Percentiles rank a stretch among this genome's conserved stretches.
Evolutionary conservation across 2,329 filamentous ascomycete species (phyloP).

Genomic region (Fusarium xylarioides): DNA sequence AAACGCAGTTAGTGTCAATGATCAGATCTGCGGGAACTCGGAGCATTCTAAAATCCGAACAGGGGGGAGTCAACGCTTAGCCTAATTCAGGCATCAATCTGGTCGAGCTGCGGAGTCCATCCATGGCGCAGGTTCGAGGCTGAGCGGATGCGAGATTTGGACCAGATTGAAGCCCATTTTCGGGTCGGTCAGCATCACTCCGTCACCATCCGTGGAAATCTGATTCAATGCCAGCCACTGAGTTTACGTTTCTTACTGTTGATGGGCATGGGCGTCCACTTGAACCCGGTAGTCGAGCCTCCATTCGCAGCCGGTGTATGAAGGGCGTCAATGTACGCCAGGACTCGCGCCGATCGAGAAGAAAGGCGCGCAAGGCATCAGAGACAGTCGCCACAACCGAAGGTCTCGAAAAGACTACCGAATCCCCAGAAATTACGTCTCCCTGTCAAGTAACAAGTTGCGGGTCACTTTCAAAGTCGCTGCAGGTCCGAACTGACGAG

Average conservation of each 20-base stretch:
- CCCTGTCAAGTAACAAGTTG: neutral
- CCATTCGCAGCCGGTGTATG: slow-evolving; percentile 8
- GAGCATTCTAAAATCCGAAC: neutral
- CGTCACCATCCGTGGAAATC: rapidly evolving
- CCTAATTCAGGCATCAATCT: neutral
- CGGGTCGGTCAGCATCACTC: neutral
- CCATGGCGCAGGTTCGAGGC: no score
- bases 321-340: slow-evolving; percentile 1
- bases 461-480: neutral
- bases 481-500: neutral
- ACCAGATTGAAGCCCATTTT: neutral
- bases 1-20: neutral
- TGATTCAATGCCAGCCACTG: neutral
- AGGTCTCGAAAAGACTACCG: rapidly evolving
- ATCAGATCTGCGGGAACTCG: neutral
- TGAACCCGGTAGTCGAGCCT: neutral
- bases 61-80: rapidly evolving
- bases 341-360: neutral
- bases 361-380: neutral
- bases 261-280: neutral
- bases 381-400: rapidly evolving
- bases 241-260: neutral
- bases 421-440: rapidly evolving
- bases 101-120: neutral
- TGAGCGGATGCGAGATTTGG: neutral